phyloP scores from a whole-genome alignment of 1,139 yeast genomes.

The Yamadazyma jaroonii region DNA sequence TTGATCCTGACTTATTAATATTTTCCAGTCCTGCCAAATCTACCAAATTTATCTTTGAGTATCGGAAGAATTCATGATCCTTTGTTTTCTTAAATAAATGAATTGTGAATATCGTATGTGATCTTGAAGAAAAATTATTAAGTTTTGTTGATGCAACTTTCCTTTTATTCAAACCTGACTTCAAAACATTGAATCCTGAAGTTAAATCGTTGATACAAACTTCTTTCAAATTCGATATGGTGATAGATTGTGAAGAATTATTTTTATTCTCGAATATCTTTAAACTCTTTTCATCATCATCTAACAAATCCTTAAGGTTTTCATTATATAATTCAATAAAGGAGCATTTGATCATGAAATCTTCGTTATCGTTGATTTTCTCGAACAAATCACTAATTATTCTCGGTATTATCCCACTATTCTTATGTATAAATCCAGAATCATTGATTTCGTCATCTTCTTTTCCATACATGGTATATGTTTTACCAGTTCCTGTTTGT shows the following conservation, averaged over 20 bases:
- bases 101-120: constrained; percentile 71
- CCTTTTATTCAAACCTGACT: constrained; percentile 54
- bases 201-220: constrained; percentile 49
- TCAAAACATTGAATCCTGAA: constrained; percentile 53
- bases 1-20: constrained; percentile 75
- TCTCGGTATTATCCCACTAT: constrained; percentile 70
- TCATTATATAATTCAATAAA: constrained; percentile 75
- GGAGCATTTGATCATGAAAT: constrained; percentile 64
- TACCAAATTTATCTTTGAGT: constrained; percentile 73
- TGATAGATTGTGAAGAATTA: constrained; percentile 12
- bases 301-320: constrained; percentile 60
- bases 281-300: constrained; percentile 40
- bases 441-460: constrained; percentile 1
- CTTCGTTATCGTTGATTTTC: constrained; percentile 31
- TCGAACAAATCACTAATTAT: constrained; percentile 53
- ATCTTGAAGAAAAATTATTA: constrained; percentile 68
- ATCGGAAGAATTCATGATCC: constrained; percentile 30
- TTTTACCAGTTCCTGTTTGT: constrained; percentile 88
- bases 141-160: constrained; percentile 69
- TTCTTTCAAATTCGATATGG: constrained; percentile 57
- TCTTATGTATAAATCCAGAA: constrained; percentile 17
- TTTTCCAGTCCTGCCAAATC: constrained; percentile 92
- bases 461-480: constrained; percentile 83
- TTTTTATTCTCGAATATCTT: constrained; percentile 50
- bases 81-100: constrained; percentile 46